A percentile compares a stretch with the other conserved stretches of the same genome.
Conservation (phyloP, 768 basidiomycete genomes). For the Mrakia hoshinonis region DNA sequence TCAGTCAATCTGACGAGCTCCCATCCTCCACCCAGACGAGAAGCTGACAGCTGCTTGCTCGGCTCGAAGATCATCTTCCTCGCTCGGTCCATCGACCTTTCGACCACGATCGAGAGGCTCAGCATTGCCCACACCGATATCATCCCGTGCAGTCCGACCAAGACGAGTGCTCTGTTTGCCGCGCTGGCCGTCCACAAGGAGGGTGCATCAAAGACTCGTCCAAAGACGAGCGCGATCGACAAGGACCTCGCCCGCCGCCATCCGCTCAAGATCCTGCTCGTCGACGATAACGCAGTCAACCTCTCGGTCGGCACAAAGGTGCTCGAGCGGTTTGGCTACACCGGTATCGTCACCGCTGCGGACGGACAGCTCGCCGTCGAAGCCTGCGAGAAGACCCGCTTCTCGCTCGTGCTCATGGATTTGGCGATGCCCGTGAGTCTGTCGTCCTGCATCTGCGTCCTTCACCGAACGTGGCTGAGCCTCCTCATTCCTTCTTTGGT, state of each 20-base stretch:
- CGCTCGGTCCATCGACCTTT: background rate
- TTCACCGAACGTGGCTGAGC: background rate
- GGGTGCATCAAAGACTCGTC: background rate
- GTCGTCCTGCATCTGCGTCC: no score
- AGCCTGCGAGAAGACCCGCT: background rate
- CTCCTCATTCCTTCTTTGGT: no score
- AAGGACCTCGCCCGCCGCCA: background rate
- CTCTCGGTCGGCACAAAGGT: slow-evolving; percentile 19
- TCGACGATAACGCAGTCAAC: slow-evolving; percentile 27
- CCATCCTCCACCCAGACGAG: no score
- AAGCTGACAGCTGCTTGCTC: no score
- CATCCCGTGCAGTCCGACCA: slow-evolving; percentile 9
- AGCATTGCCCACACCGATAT: background rate
- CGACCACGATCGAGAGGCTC: background rate
- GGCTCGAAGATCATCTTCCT: slow-evolving; percentile 12
- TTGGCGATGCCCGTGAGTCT: background rate
- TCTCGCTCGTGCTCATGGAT: slow-evolving; percentile 8
- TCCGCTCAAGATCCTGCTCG: slow-evolving; percentile 13
- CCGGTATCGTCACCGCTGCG: background rate
- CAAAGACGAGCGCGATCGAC: slow-evolving; percentile 11
- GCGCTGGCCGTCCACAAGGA: background rate
- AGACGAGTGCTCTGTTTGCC: slow-evolving; percentile 1
- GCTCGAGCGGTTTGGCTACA: slow-evolving; percentile 22
- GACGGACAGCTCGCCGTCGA: slow-evolving; percentile 22
- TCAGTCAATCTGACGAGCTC: no score